Conservation (phyloP, 2,329 filamentous ascomycete genomes). For the Colletotrichum tropicale region DNA sequence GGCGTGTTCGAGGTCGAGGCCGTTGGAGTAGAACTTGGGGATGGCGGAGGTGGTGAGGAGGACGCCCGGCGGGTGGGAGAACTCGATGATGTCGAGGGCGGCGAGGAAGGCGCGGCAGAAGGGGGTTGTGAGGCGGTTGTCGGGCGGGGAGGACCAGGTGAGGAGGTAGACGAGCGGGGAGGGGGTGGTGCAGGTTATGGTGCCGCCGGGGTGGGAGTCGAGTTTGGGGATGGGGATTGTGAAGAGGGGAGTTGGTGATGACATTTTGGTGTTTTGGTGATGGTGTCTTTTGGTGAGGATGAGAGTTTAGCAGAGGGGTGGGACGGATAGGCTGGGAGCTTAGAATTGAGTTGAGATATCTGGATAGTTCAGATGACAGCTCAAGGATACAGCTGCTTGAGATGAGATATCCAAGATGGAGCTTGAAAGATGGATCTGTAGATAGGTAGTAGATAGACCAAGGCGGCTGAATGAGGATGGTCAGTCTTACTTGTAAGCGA, state of each 20-base stretch:
- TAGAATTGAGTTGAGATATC: not conserved
- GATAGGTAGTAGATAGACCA: not conserved
- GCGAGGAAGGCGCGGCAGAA: conserved; percentile 72
- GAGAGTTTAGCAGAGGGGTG: not conserved
- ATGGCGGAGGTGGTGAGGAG: conserved; percentile 78
- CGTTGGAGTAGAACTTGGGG: conserved; percentile 82
- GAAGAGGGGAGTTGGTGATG: conserved; percentile 51
- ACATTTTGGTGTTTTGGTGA: conserved; percentile 24
- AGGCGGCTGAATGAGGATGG: not conserved
- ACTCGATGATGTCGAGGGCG: conserved; percentile 78
- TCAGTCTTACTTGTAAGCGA: not conserved
- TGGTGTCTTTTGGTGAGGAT: not conserved
- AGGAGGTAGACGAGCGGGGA: conserved; percentile 70
- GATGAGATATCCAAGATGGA: not conserved
- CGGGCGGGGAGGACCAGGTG: conserved; percentile 71
- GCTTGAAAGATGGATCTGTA: not conserved
- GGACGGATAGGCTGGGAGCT: not conserved
- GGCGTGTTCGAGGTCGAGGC: conserved; percentile 77
- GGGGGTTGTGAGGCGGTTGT: conserved; percentile 75
- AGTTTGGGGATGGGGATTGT: conserved; percentile 59
- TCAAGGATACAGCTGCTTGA: not conserved
- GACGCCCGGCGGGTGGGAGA: conserved; percentile 65
- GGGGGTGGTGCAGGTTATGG: conserved; percentile 67
- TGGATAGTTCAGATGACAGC: not conserved
- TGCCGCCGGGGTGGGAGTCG: conserved; percentile 54